Percentiles rank a stretch among this genome's conserved stretches.
phyloP scores from a whole-genome alignment of 805 yeast genomes.

The Wickerhamomyces subpelliculosus region DNA sequence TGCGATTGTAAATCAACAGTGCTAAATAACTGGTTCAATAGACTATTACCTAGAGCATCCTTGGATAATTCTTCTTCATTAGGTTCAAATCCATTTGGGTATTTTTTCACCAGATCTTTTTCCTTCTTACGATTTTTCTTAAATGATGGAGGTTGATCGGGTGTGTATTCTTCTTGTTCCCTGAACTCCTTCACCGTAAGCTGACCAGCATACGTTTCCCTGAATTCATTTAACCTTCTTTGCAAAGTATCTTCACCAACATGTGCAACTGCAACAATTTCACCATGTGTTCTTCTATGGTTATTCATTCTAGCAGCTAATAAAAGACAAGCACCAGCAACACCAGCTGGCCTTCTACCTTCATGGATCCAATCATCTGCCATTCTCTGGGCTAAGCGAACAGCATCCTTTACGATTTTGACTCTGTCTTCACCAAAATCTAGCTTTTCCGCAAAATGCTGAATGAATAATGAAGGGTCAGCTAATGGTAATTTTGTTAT shows the following conservation, averaged over 20 bases:
- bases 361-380: slow-evolving; percentile 91
- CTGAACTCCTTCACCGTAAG: slow-evolving; percentile 74
- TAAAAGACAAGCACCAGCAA: slow-evolving; percentile 93
- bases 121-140: slow-evolving; percentile 52
- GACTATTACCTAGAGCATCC: slow-evolving; percentile 13
- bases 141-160: slow-evolving; percentile 80
- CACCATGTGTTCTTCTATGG: slow-evolving; percentile 84
- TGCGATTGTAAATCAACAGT: slow-evolving; percentile 16
- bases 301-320: slow-evolving; percentile 97
- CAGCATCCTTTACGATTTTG: slow-evolving; percentile 83
- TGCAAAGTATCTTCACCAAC: slow-evolving; percentile 94
- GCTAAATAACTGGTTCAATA: slow-evolving; percentile 9
- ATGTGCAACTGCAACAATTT: slow-evolving; percentile 91
- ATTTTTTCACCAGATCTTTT: slow-evolving; percentile 29
- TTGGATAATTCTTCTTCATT: slow-evolving; percentile 10
- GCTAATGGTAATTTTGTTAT: slow-evolving; percentile 77
- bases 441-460: slow-evolving; percentile 84
- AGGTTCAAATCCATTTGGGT: slow-evolving; percentile 12
- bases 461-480: slow-evolving; percentile 91
- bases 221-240: slow-evolving; percentile 82
- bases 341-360: slow-evolving; percentile 97
- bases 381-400: slow-evolving; percentile 83
- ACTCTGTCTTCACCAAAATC: slow-evolving; percentile 70
- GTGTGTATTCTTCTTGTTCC: slow-evolving; percentile 26
- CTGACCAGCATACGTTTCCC: slow-evolving; percentile 63